A percentile compares a stretch with the other conserved stretches of the same genome.
Conservation (phyloP, 208 protist genomes). For the Crithidia sp. region DNA sequence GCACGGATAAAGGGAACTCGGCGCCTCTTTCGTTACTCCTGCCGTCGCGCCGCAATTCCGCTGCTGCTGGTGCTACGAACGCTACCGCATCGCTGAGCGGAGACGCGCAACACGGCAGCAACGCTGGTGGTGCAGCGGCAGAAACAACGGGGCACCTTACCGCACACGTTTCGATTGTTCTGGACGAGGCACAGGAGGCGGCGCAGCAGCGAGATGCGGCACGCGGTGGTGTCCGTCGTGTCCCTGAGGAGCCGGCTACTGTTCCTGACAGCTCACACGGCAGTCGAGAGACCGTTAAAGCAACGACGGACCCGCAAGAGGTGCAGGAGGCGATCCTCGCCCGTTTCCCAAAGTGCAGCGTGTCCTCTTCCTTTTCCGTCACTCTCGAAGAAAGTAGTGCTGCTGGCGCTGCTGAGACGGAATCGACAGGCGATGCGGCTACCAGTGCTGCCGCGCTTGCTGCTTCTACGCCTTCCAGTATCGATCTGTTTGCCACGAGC, state of each 20-base stretch:
- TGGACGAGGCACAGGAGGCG: slow-evolving; percentile 19
- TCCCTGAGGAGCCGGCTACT: background rate
- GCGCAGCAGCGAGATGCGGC: background rate
- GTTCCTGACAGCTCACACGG: background rate
- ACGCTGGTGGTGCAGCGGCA: background rate
- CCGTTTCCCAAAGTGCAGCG: slow-evolving; percentile 10
- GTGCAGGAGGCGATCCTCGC: background rate
- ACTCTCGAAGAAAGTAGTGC: background rate
- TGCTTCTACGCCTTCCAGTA: background rate
- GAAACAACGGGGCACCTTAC: background rate
- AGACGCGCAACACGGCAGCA: background rate
- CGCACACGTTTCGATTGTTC: slow-evolving; percentile 17
- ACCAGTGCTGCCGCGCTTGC: background rate
- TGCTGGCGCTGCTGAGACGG: background rate
- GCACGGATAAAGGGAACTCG: background rate
- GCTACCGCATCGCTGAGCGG: no score
- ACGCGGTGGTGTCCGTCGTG: background rate
- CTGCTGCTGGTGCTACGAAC: background rate
- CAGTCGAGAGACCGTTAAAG: background rate
- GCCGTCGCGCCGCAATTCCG: background rate
- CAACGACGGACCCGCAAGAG: background rate
- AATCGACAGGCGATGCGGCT: background rate
- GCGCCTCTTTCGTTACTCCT: background rate
- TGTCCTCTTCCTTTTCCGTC: background rate
- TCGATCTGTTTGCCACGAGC: slow-evolving; percentile 29